Evolutionary conservation across 2,329 filamentous ascomycete species (phyloP), one percentile per base, ranked within the genome.

Genomic region (Trichoderma oligosporum): DNA sequence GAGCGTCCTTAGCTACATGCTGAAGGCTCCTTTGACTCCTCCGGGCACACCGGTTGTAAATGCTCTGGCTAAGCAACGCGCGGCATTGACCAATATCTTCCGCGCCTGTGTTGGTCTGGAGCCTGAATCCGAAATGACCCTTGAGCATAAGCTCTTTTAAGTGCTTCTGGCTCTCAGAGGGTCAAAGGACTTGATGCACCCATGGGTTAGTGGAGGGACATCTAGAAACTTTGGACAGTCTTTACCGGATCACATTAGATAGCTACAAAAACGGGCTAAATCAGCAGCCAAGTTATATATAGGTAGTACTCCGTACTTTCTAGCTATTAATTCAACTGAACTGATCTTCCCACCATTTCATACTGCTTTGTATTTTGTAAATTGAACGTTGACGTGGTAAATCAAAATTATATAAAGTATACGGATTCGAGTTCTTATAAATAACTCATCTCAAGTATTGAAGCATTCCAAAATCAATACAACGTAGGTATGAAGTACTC

Each of bases 1-100:
- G 61, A 96, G 91, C 78, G 85, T 99, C 62, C 86, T 99, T 67
- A 96, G 91, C 83, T 99, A 97, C 82, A 99, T 99, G 94, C 88
- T 99, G 70, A 86, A 94, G 86, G 94, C 94, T 57, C 94, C 94
- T 36, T 76, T 97, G 73, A 97, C 92, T 35, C 94, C 94, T 47
- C 87, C 93, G 1, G 94, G 94, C 64, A 96, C 94, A 9, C 94
- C 94, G 3, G 94, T 99, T 60, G 83, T 99, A 78, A 99, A 99
- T 70, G 84, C 94, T 59, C 82, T 99, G 64, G 91, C 88, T 70
- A 99, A 99, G 84, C 94, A 99, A 82, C 91, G 94, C 65, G 88
- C 85, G 64, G 92, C 92, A 41, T 76, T 99, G 73, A 94, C 89
- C 74, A 99, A 99, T 81, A 97, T 99, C 77, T 96, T 99, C 86